Base-by-base conservation (phyloP, 768 basidiomycete genomes). In the Rhodotorula diobovata region DNA sequence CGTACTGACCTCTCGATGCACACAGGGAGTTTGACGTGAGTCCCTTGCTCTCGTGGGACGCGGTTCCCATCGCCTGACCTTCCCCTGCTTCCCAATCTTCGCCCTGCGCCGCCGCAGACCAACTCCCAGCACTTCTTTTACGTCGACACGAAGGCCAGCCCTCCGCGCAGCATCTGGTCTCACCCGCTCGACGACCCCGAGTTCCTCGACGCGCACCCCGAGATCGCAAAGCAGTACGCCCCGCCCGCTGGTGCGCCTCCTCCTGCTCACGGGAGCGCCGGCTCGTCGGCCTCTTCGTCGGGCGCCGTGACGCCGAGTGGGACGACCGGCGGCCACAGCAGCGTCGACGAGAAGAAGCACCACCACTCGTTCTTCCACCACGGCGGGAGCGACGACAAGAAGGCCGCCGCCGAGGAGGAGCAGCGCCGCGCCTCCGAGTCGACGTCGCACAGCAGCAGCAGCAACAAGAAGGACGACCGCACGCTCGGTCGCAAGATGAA, bases 131-230 rank as follows among this genome's bases (percentile, higher is more conserved):
- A 76, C 56, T 70, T 66, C 41, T 79, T 79, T 66, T 79, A 71
- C 66, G 78, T 79, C 60, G 76, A 79, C 45, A 76, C 76, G 5
- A 61, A 53, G 30, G 73, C 70, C 11, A 56, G 32, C 12, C 78
- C 78, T 18, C 75, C 78, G 15, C 72, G 78, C 1, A 73, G 71
- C 23, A 77, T 77, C 72, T 79, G 78, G 78, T 45, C 46, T 6
- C 77, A 78, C 63, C 77, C 78, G 23, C 63, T 59, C 53, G 76
- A 78, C 51, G 77, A 70, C 63, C 70, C 70, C 15, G 61, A 72
- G 18, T 77, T 63, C 63, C 64, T 76, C 53, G 12, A 30, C 4
- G 54, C 71, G 5, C 66, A 75, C 56, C 68, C 75, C 18, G 62
- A 72, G 45, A 57, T 59, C 23, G 70, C 63, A 25, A 46, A 55